Evolutionary conservation across 352 stramenopile species (phyloP), one percentile per base, ranked within the genome.

Genomic region (Pythium aquatile): DNA sequence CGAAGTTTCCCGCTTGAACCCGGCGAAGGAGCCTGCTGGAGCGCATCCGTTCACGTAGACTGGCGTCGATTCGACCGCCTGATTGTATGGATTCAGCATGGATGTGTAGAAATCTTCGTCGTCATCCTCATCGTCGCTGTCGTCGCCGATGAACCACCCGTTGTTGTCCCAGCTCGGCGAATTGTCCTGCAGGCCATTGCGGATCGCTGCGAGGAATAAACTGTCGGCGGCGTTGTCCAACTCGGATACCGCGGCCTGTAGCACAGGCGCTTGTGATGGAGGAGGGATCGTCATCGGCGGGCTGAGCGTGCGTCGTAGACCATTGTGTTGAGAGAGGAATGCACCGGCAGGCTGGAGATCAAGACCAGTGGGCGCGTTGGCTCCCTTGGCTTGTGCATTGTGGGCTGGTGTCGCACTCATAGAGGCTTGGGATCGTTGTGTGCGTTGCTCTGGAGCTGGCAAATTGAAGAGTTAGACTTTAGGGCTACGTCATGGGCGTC

Each of bases 81-180:
- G 32, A 1, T 29, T 20, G 42, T 65, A 61, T 20, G 56, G 63
- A 53, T 65, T 52, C 30, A 65, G 17, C 47, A 56, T 60, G 4
- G 55, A 69, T 14, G 40, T 35, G 51, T 65, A 58, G 13, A 60
- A 53, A 40, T 69, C 63, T 16, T 59, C 64, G 20, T 66, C 53
- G 28, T 66, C 46, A 16, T 70, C 57, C 2, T 70, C 57, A 37
- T 66, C 58, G 26, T 63, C 64, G 30, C 52, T 63, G 16, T 66
- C 64, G 51, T 66, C 58, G 26, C 58, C 57, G n/a, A 61, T 65
- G 42, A 69, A 69, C 63, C 63, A 69, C 1, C 64, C 61, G 47
- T 67, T 70, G 32, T 55, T 64, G 39, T 65, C 42, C 57, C 64
- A 70, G 52, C 63, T 70, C 7, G 56, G 42, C 2, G 63, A 70